phyloP scores from a whole-genome alignment of 176 grass and related monocot genomes.

The Puccinellia tenuiflora region DNA sequence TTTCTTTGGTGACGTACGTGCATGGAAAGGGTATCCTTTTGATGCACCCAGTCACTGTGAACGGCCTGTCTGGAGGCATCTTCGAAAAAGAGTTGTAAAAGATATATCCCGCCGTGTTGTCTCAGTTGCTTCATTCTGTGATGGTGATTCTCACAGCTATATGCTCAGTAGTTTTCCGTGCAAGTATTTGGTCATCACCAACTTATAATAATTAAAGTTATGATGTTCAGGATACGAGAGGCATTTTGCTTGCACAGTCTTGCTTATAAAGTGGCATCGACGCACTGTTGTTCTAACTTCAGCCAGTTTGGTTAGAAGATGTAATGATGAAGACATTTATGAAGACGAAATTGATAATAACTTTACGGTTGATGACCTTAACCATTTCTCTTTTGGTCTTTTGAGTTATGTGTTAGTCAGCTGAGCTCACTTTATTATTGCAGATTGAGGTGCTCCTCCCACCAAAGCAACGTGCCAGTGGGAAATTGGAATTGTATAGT shows the following conservation, averaged over 20 bases:
- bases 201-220: background rate
- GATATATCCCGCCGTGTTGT: slow-evolving; percentile 20
- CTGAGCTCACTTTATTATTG: slow-evolving; percentile 4
- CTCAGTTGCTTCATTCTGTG: slow-evolving; percentile 22
- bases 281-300: slow-evolving; percentile 10
- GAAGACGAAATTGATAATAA: background rate
- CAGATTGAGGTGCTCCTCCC: slow-evolving; percentile 27
- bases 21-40: slow-evolving; percentile 19
- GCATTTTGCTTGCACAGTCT: slow-evolving; percentile 17
- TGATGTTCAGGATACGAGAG: background rate
- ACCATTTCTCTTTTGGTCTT: background rate
- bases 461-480: background rate
- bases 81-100: background rate
- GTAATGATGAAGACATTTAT: background rate
- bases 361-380: slow-evolving; percentile 5
- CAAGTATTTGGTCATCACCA: background rate
- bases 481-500: slow-evolving; percentile 23
- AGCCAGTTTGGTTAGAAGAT: slow-evolving; percentile 19
- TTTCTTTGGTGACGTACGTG: background rate
- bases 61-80: background rate
- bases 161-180: background rate
- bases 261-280: slow-evolving; percentile 30
- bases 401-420: background rate
- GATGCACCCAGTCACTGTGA: background rate
- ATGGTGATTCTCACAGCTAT: slow-evolving; percentile 7